These are phyloP conservation scores for Castanea sativa DNA, from an alignment of 306 rosid genomes.

Conservation along the genomic window DNA sequence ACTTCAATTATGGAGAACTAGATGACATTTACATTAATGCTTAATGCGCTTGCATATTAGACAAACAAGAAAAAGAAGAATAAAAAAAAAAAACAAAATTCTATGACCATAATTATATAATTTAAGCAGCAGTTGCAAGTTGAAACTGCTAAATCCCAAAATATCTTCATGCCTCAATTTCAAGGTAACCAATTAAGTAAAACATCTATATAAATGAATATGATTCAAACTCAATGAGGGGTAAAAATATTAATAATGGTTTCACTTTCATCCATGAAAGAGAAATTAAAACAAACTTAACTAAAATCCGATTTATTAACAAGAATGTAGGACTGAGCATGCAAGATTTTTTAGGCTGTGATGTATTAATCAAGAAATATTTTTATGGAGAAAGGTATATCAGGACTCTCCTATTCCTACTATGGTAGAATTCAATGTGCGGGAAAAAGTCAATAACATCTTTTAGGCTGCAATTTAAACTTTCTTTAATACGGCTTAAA, in stretches of 20 bases:
- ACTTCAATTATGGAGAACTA: background rate
- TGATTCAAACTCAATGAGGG: too few relatives aligned
- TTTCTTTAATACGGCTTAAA: background rate
- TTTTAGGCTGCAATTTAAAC: background rate
- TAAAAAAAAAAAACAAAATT: background rate
- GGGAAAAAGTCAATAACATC: background rate
- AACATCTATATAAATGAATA: background rate
- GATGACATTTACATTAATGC: background rate
- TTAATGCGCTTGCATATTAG: background rate
- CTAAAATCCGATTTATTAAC: background rate
- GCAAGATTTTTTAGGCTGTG: background rate
- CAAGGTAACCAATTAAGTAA: background rate
- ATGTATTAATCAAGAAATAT: background rate
- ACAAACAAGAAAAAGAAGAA: background rate
- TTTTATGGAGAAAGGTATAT: background rate
- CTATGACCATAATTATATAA: background rate
- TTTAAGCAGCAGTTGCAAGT: background rate
- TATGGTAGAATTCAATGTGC: background rate
- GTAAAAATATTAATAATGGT: too few relatives aligned
- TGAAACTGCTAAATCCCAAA: background rate
- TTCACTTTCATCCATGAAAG: background rate
- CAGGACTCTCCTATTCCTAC: background rate
- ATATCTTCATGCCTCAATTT: background rate
- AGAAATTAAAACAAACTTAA: background rate
- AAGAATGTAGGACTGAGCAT: background rate